phyloP scores from a whole-genome alignment of 306 rosid genomes.

The Pyrus communis region DNA sequence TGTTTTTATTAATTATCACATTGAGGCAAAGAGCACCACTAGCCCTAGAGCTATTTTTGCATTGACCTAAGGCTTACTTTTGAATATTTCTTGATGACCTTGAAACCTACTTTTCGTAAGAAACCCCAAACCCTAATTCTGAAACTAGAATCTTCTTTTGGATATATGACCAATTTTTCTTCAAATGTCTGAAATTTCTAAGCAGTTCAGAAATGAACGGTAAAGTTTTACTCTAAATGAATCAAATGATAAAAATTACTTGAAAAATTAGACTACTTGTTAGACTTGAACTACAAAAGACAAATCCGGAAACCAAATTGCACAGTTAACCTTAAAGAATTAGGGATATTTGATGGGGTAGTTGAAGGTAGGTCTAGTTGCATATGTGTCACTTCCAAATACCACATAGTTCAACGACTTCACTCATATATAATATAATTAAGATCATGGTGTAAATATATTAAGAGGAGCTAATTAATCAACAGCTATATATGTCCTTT shows the following conservation, averaged over 20 bases:
- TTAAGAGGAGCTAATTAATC: conserved; percentile 18
- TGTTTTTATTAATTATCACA: background rate
- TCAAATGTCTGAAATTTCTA: accelerated
- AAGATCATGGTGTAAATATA: background rate
- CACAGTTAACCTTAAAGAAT: background rate
- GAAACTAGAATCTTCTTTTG: background rate
- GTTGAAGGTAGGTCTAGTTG: conserved; percentile 33
- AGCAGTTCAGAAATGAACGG: too few relatives aligned
- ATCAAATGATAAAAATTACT: too few relatives aligned
- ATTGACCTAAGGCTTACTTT: background rate
- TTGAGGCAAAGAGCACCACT: background rate
- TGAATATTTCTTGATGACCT: background rate
- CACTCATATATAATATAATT: conserved; percentile 1
- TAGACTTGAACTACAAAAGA: background rate
- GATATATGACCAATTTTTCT: too few relatives aligned
- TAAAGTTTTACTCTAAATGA: too few relatives aligned
- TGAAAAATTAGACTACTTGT: too few relatives aligned
- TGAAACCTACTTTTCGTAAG: background rate
- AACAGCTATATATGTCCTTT: background rate
- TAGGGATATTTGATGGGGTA: conserved; percentile 18
- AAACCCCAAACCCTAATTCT: background rate
- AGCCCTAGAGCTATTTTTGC: too few relatives aligned
- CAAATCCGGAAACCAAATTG: background rate
- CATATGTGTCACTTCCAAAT: conserved; percentile 12
- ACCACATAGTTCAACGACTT: conserved; percentile 17